Evolutionary conservation across 345 rosid genomes (phyloP), one percentile per base, ranked within the genome.

Genomic region (Murraya paniculata): DNA sequence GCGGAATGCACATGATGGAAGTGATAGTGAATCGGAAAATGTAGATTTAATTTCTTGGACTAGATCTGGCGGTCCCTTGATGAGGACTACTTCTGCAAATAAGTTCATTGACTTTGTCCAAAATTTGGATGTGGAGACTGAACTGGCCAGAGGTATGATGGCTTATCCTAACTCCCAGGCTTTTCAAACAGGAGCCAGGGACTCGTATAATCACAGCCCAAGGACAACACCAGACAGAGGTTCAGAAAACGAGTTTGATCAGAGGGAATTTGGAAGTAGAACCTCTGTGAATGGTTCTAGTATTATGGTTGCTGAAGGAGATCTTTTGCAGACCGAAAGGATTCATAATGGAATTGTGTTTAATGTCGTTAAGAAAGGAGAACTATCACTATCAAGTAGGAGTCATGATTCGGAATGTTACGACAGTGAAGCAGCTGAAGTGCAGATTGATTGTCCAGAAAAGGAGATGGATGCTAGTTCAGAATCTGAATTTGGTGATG

Each of bases 71-170:
- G 99, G 98, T 35, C 99, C 99, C 9, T 83, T 96, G 83, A 96
- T 96, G 99, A 92, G 99, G 84, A 94, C 97, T 39, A 81, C 92
- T 67, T 96, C 98, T 28, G 99, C 99, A 45, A 89, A 92, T 77
- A 82, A 75, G 85, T 96, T 96, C 78, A 78, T 90, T 10, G 97
- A 92, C 64, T 96, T 88, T 69, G 92, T 96, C 61, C 97, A 91
- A 75, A 85, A 81, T 78, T 90, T 96, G 38, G 95, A 91, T 67
- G 70, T 77, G 3, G 91, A 91, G 64, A 64, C 88, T 68, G 97
- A 94, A 45, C 65, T 85, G 71, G 64, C 77, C 57, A 91, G 84
- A 85, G 89, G 89, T 50, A 80, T 83, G 41, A 84, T 83, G 58
- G 74, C 82, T 82, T 72, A 89, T 81, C 94, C 98, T 3, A 84